Evolutionary conservation across 352 stramenopile species (phyloP).

Genomic region (Globisporangium abappressorium): DNA sequence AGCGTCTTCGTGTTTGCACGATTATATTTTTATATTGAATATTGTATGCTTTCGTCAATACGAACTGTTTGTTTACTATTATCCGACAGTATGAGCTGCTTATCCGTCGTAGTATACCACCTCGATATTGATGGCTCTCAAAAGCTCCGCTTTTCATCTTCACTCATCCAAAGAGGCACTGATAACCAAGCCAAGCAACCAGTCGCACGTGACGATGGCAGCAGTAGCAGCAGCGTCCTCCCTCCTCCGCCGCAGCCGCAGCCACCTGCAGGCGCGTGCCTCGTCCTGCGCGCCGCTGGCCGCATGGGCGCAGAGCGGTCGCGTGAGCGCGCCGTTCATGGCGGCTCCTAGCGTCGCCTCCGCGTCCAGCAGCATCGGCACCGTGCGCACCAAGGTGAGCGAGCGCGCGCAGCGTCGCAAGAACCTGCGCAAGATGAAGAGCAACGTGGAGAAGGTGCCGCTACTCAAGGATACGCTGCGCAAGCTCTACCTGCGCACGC

Average conservation of each 20-base stretch:
- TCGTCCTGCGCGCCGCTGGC: neutral
- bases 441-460: constrained; percentile 48
- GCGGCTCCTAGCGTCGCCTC: neutral
- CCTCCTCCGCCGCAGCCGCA: constrained; percentile 11
- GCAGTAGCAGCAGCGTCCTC: neutral
- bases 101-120: no score
- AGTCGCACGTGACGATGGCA: neutral
- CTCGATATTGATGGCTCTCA: no score
- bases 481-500: constrained; percentile 80
- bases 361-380: constrained; percentile 11
- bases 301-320: neutral
- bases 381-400: constrained; percentile 66
- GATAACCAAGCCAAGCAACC: no score
- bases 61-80: no score
- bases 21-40: no score
- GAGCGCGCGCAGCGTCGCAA: constrained; percentile 67
- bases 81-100: no score
- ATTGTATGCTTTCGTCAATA: no score
- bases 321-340: constrained; percentile 26
- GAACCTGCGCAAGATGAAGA: constrained; percentile 80
- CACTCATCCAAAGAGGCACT: no score
- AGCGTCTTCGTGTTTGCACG: no score
- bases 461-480: constrained; percentile 74
- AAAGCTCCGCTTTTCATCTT: no score
- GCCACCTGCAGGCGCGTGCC: constrained; percentile 5